Evolutionary conservation across 768 basidiomycete species (phyloP).

Genomic region (Cantharellus cinnabarinus): DNA sequence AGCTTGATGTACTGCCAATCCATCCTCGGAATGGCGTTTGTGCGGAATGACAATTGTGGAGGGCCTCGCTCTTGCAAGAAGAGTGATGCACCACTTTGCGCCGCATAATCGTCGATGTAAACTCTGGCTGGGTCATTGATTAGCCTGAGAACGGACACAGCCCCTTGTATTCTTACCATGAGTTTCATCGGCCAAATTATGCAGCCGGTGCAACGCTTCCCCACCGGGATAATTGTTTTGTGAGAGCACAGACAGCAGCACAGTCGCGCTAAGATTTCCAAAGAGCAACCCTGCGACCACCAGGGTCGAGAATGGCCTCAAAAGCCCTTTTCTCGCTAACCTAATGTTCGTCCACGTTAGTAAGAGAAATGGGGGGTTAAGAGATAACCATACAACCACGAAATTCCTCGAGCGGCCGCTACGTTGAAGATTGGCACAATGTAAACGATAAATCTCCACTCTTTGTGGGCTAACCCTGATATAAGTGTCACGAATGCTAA

Average conservation of each 20-base stretch:
- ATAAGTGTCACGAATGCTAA: slow-evolving; percentile 37
- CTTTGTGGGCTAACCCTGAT: slow-evolving; percentile 75
- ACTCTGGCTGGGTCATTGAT: slow-evolving; percentile 29
- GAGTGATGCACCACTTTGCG: slow-evolving; percentile 78
- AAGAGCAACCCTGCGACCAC: slow-evolving; percentile 27
- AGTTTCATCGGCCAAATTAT: slow-evolving; percentile 16
- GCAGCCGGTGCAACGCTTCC: slow-evolving; percentile 40
- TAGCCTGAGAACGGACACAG: not conserved
- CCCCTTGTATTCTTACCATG: not conserved
- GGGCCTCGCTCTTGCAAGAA: slow-evolving; percentile 54
- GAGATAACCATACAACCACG: slow-evolving; percentile 37
- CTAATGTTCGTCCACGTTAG: not conserved
- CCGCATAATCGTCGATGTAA: slow-evolving; percentile 67
- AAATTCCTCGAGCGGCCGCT: slow-evolving; percentile 45
- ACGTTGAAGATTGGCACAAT: slow-evolving; percentile 65
- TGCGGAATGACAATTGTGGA: slow-evolving; percentile 20
- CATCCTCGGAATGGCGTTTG: slow-evolving; percentile 8
- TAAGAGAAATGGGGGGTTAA: not conserved
- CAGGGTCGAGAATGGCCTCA: slow-evolving; percentile 28
- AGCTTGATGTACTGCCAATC: slow-evolving; percentile 69
- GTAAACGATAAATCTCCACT: slow-evolving; percentile 94
- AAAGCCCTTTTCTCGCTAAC: slow-evolving; percentile 13
- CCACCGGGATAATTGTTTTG: slow-evolving; percentile 81
- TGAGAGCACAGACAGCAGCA: slow-evolving; percentile 36
- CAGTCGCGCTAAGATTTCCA: slow-evolving; percentile 33